Evolutionary conservation across 768 basidiomycete species (phyloP).

Genomic region (Mycena galopus): DNA sequence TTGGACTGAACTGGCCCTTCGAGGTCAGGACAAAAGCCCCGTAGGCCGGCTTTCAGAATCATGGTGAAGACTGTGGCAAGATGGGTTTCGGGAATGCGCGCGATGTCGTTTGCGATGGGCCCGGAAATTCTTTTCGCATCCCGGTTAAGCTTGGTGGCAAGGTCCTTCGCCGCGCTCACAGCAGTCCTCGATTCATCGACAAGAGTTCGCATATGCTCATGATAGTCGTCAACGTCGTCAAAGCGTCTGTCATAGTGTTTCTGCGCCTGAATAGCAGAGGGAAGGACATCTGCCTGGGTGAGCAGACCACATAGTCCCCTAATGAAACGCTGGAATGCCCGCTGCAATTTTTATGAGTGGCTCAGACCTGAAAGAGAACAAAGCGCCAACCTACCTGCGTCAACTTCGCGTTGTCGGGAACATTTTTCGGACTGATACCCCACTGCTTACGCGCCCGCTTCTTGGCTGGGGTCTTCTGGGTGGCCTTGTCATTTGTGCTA

Average conservation of each 20-base stretch:
- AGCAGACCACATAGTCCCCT: slow-evolving; percentile 3
- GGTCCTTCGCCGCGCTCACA: neutral
- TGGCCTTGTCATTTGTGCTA: too few relatives aligned
- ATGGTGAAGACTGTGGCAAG: slow-evolving; percentile 17
- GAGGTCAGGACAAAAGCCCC: slow-evolving; percentile 19
- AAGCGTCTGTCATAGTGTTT: slow-evolving; percentile 21
- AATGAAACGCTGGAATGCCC: slow-evolving; percentile 17
- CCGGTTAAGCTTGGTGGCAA: slow-evolving; percentile 1
- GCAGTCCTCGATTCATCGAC: slow-evolving; percentile 2
- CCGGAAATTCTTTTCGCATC: slow-evolving; percentile 10
- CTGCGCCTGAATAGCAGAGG: neutral
- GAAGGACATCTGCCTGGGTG: neutral
- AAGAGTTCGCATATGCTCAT: neutral
- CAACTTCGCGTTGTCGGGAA: neutral
- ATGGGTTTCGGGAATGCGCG: slow-evolving; percentile 13
- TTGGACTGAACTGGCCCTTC: slow-evolving; percentile 15
- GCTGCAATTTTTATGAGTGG: slow-evolving; percentile 3
- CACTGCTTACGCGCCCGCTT: slow-evolving; percentile 1
- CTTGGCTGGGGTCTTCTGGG: neutral
- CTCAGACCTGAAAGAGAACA: neutral
- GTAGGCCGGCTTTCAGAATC: slow-evolving; percentile 6
- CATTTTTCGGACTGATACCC: slow-evolving; percentile 16
- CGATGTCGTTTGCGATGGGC: slow-evolving; percentile 22
- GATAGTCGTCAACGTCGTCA: neutral
- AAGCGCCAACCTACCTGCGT: slow-evolving; percentile 4